A percentile compares a stretch with the other conserved stretches of the same genome.
phyloP scores from a whole-genome alignment of 1,284 basidiomycete species.

The Rhodotorula glutinis region DNA sequence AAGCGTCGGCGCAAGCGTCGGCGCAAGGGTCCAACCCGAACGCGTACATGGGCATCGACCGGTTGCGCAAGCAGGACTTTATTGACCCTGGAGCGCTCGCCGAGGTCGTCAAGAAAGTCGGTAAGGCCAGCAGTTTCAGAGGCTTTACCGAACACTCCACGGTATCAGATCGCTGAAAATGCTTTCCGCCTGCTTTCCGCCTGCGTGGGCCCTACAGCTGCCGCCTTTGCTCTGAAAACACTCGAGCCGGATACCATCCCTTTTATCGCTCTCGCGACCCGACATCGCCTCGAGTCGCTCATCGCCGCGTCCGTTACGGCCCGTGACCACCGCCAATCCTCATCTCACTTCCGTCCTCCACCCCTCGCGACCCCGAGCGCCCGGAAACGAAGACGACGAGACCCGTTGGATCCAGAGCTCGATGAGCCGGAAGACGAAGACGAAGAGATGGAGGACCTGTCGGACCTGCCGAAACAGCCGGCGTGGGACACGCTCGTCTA shows the following conservation, averaged over 20 bases:
- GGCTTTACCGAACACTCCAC: no score
- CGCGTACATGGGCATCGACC: conserved; percentile 18
- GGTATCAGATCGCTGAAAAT: no score
- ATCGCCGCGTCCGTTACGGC: conserved; percentile 67
- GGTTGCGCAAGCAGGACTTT: conserved; percentile 38
- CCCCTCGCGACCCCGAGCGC: conserved; percentile 45
- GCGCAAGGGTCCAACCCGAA: conserved; percentile 1
- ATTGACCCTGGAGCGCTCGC: conserved; percentile 40
- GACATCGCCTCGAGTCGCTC: conserved; percentile 68
- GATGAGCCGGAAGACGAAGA: conserved; percentile 18
- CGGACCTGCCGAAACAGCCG: conserved; percentile 48
- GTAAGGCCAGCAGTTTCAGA: no score
- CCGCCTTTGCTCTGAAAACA: conserved; percentile 42
- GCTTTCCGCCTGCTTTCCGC: no score
- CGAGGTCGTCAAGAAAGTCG: conserved; percentile 41
- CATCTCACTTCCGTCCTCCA: conserved; percentile 65
- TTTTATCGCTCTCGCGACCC: conserved; percentile 66
- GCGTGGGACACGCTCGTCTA: conserved; percentile 75
- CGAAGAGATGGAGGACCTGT: conserved; percentile 15
- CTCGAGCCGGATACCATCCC: conserved; percentile 45
- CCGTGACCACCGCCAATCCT: conserved; percentile 61
- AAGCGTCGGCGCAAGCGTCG: background rate
- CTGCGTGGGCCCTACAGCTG: conserved; percentile 41
- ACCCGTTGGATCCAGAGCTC: conserved; percentile 44
- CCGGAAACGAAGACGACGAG: conserved; percentile 21